Percentiles rank a stretch among this genome's conserved stretches.
These are phyloP conservation scores for Diddensiella caesifluorescens DNA, from an alignment of 805 yeast genomes.

Conservation along the genomic window DNA sequence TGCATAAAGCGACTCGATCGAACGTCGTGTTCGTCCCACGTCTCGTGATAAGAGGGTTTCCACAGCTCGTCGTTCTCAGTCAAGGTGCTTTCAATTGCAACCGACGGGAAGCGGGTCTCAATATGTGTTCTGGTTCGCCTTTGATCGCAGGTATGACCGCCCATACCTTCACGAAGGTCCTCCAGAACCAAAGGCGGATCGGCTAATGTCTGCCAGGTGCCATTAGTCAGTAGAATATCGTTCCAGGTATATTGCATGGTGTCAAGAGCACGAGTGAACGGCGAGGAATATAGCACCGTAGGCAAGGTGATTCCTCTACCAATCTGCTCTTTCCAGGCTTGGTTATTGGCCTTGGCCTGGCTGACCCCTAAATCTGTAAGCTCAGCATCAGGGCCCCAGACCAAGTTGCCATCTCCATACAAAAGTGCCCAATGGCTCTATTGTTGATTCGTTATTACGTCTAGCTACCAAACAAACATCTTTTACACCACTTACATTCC, in stretches of 20 bases:
- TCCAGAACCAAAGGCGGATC: conserved; percentile 40
- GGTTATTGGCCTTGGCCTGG: conserved; percentile 42
- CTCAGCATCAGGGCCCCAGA: conserved; percentile 47
- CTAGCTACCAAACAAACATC: neutral
- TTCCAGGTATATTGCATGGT: conserved; percentile 47
- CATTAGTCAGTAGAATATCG: conserved; percentile 26
- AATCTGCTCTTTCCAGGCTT: conserved; percentile 39
- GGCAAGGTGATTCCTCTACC: conserved; percentile 34
- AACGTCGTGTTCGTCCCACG: conserved; percentile 35
- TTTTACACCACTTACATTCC: conserved; percentile 34
- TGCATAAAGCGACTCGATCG: conserved; percentile 48
- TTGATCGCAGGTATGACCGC: conserved; percentile 48
- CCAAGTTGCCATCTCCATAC: conserved; percentile 42
- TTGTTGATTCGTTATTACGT: neutral
- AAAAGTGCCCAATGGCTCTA: conserved; percentile 36
- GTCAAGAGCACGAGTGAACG: conserved; percentile 47
- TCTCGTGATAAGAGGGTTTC: conserved; percentile 41
- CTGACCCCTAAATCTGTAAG: conserved; percentile 42
- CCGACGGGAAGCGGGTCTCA: conserved; percentile 40
- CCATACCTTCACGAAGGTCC: conserved; percentile 44
- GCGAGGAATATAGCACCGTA: conserved; percentile 42
- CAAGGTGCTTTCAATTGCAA: conserved; percentile 41
- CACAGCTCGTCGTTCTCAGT: conserved; percentile 43
- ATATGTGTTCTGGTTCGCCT: conserved; percentile 37
- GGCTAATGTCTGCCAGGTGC: conserved; percentile 1